Conservation (phyloP, 2,329 filamentous ascomycete species). For the Cercospora beticola region DNA sequence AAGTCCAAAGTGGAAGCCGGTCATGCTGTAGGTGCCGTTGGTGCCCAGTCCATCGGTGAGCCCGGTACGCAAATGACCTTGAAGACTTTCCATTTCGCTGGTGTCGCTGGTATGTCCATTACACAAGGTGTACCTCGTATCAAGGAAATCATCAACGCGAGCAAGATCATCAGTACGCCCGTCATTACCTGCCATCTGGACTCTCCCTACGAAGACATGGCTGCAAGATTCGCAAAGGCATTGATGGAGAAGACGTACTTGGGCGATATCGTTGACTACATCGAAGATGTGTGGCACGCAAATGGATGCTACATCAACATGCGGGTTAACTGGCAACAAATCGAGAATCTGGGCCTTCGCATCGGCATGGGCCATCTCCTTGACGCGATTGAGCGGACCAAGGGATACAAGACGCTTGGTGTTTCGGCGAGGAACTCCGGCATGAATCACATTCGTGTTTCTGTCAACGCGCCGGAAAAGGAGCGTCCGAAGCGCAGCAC, state of each 20-base stretch:
- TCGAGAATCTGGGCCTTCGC: conserved; percentile 79
- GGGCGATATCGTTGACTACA: conserved; percentile 73
- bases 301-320: conserved; percentile 75
- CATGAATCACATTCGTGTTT: conserved; percentile 62
- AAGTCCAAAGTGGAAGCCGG: conserved; percentile 90
- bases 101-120: conserved; percentile 99
- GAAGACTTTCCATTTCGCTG: conserved; percentile 99
- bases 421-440: conserved; percentile 32
- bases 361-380: conserved; percentile 72
- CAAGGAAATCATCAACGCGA: conserved; percentile 99
- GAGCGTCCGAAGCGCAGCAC: conserved; percentile 36
- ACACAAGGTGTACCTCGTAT: conserved; percentile 99
- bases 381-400: conserved; percentile 72
- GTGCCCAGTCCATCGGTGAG: conserved; percentile 96
- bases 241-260: conserved; percentile 94
- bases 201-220: conserved; percentile 71
- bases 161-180: conserved; percentile 87
- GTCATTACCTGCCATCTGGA: conserved; percentile 85
- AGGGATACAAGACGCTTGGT: conserved; percentile 68
- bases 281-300: conserved; percentile 86
- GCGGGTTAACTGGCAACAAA: conserved; percentile 74
- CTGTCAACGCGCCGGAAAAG: conserved; percentile 56
- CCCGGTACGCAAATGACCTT: conserved; percentile 98
- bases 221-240: conserved; percentile 86
- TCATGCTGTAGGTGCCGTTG: conserved; percentile 92